Evolutionary conservation across 2,329 filamentous ascomycete genomes (phyloP), one percentile per base, ranked within the genome.

Genomic region (Aspergillus cejpii): DNA sequence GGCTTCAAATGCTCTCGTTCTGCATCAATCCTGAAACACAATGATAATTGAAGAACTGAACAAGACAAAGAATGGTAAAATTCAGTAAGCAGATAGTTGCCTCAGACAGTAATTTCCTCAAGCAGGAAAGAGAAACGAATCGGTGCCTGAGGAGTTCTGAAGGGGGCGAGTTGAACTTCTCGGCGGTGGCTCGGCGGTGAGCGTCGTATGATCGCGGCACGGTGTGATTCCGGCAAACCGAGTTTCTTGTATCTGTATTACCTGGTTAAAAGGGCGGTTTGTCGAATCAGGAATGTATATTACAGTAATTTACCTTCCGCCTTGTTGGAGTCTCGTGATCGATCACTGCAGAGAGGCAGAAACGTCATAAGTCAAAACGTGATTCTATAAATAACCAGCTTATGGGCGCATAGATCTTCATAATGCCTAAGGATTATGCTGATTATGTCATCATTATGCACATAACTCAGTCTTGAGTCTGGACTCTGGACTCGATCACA

Each of bases 131-230:
- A 39, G 42, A 23, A 12, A 39, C 24, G 33, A 36, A 34, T 33
- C 7, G 29, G n/a, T 34, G 28, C 37, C 43, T 40, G 17, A 28
- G 20, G 24, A n/a, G 14, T 26, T 6, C 34, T 31, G 28, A 24
- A 8, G 26, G 31, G 31, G 3, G 14, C 8, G 5, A 14, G 17
- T 34, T 6, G 15, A 15, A 34, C 10, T 20, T 15, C 31, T n/a
- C 11, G 26, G 21, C 33, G 41, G 4, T 19, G 7, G 33, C 26
- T 42, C 11, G 38, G 17, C 10, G 39, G 11, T 19, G 39, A 37
- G 27, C 45, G 52, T 56, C 57, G 59, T 61, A 63, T 63, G 59
- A 63, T 62, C 60, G 54, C 59, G 59, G 60, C 53, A 55, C 38
- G 36, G 42, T 44, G 52, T 45, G 39, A 45, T 61, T 62, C 60